Percentiles rank a stretch among this genome's conserved stretches.
phyloP scores from a whole-genome alignment of 2,329 filamentous ascomycete genomes.

The Fusarium domesticum region DNA sequence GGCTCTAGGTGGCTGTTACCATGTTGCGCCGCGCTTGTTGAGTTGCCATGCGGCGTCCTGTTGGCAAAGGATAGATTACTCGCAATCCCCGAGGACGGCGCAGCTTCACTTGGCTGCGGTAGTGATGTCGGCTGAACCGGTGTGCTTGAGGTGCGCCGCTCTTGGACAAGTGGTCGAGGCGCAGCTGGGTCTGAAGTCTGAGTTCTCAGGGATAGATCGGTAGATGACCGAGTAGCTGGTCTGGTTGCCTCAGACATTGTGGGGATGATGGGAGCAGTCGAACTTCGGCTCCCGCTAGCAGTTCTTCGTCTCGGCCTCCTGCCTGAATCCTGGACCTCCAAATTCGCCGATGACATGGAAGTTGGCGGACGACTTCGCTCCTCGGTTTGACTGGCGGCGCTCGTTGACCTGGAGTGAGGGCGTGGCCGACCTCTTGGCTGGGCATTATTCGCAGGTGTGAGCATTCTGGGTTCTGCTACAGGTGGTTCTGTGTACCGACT shows the following conservation, averaged over 20 bases:
- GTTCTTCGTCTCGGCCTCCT: slow-evolving; percentile 45
- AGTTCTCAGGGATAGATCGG: slow-evolving; percentile 54
- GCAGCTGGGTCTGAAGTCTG: slow-evolving; percentile 38
- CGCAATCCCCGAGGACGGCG: slow-evolving; percentile 9
- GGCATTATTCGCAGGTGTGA: slow-evolving; percentile 26
- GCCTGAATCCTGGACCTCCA: slow-evolving; percentile 33
- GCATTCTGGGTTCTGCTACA: slow-evolving; percentile 27
- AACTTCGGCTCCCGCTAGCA: slow-evolving; percentile 53
- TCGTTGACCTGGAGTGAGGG: slow-evolving; percentile 46
- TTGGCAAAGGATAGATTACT: slow-evolving; percentile 39
- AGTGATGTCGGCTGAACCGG: slow-evolving; percentile 30
- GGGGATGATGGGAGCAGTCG: slow-evolving; percentile 47
- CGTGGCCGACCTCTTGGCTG: slow-evolving; percentile 36
- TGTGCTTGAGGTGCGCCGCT: slow-evolving; percentile 43
- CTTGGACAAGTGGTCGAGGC: slow-evolving; percentile 40
- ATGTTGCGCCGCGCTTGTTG: slow-evolving; percentile 6
- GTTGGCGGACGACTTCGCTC: slow-evolving; percentile 52
- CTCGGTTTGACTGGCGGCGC: slow-evolving; percentile 42
- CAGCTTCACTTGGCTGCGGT: slow-evolving; percentile 23
- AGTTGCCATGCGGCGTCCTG: slow-evolving; percentile 32
- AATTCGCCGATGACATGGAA: slow-evolving; percentile 25
- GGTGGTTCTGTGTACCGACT: slow-evolving; percentile 32
- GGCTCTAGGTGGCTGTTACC: slow-evolving; percentile 21
- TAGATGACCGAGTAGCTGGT: slow-evolving; percentile 60
- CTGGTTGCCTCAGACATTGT: slow-evolving; percentile 41